Percentiles rank a stretch among this genome's conserved stretches.
These are phyloP conservation scores for Gautieria morchelliformis DNA, from an alignment of 768 basidiomycete species.

Conservation along the genomic window DNA sequence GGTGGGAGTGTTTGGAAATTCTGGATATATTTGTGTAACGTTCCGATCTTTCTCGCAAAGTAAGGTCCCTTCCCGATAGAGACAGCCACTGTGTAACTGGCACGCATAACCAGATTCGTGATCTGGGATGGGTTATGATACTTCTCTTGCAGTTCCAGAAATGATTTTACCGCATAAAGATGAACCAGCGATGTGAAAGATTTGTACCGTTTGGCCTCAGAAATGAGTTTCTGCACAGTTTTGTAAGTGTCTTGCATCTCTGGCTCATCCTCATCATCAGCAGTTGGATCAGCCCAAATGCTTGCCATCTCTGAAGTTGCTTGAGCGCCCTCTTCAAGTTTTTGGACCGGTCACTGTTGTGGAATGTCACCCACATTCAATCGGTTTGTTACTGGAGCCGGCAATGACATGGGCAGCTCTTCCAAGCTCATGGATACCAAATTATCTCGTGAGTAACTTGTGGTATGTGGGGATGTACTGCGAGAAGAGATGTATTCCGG, in stretches of 20 bases:
- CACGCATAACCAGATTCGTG: not conserved
- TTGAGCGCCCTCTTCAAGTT: not conserved
- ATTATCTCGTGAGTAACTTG: too few relatives aligned
- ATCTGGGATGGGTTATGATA: not conserved
- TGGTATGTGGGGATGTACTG: too few relatives aligned
- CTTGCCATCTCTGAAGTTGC: not conserved
- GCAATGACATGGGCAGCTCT: too few relatives aligned
- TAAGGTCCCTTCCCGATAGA: slow-evolving; percentile 7
- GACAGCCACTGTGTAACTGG: not conserved
- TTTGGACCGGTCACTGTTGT: not conserved
- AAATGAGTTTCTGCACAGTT: not conserved
- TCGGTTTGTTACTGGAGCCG: too few relatives aligned
- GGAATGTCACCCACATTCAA: too few relatives aligned
- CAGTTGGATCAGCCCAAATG: not conserved
- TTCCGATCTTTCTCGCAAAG: slow-evolving; percentile 7
- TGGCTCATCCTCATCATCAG: too few relatives aligned
- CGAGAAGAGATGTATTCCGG: too few relatives aligned
- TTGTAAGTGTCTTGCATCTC: not conserved
- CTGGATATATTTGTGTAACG: not conserved
- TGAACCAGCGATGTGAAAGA: not conserved
- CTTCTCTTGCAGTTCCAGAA: not conserved
- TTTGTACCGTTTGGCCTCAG: not conserved
- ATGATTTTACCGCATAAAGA: slow-evolving; percentile 1
- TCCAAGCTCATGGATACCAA: not conserved
- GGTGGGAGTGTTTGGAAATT: slow-evolving; percentile 1